Conservation (phyloP, 352 stramenopile genomes). For the Blastocystis sp. region DNA sequence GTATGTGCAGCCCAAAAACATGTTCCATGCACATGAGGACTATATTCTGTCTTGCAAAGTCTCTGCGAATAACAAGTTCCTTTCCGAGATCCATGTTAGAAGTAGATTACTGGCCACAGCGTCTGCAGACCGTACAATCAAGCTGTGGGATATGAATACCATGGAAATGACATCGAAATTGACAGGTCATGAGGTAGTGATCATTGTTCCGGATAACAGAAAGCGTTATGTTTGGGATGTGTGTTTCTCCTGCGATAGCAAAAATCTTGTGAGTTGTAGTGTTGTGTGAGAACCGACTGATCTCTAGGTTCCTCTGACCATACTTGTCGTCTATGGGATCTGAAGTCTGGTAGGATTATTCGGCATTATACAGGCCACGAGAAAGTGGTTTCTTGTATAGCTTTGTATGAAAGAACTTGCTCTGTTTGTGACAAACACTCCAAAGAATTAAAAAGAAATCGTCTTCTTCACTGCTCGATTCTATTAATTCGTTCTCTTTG, state of each 20-base stretch:
- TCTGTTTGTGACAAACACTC: constrained; percentile 51
- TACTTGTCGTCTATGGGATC: constrained; percentile 48
- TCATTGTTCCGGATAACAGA: not conserved
- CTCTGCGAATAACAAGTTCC: not conserved
- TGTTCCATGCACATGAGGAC: constrained; percentile 33
- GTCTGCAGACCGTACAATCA: constrained; percentile 54
- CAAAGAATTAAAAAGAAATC: constrained; percentile 15
- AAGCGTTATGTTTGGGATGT: constrained; percentile 57
- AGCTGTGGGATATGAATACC: constrained; percentile 39
- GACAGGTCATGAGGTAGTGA: constrained; percentile 26
- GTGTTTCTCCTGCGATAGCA: constrained; percentile 51
- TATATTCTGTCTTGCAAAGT: constrained; percentile 15
- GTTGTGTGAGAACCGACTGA: not conserved
- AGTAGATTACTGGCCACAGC: constrained; percentile 27
- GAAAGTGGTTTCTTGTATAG: constrained; percentile 39
- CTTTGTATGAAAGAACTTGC: constrained; percentile 13
- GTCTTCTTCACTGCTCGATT: not conserved
- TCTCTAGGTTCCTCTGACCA: constrained; percentile 33
- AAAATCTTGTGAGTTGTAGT: constrained; percentile 49
- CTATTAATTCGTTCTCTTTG: not conserved
- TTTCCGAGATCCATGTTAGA: not conserved
- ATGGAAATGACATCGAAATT: constrained; percentile 11
- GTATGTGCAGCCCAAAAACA: not conserved
- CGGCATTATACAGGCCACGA: constrained; percentile 59
- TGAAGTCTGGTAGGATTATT: constrained; percentile 29